phyloP scores from a whole-genome alignment of 768 basidiomycete species.

The Mycena sanguinolenta region DNA sequence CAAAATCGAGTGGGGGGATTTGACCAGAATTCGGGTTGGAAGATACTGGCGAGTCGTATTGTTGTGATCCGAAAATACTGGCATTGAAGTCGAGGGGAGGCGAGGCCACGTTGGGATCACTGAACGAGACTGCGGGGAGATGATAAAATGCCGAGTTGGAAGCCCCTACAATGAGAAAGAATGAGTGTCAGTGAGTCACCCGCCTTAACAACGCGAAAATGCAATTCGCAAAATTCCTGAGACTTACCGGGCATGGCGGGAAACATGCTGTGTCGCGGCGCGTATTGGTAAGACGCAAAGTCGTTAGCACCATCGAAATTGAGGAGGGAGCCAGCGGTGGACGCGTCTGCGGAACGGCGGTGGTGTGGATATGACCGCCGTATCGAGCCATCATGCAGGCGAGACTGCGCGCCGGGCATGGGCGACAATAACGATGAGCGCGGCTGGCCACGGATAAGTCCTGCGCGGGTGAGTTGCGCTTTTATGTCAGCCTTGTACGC shows the following conservation, averaged over 20 bases:
- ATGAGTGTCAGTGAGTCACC: conserved; percentile 37
- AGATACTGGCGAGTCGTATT: conserved; percentile 31
- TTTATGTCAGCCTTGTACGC: conserved; percentile 89
- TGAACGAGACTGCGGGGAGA: conserved; percentile 49
- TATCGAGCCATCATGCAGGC: conserved; percentile 29
- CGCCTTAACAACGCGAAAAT: conserved; percentile 31
- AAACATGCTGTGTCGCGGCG: conserved; percentile 47
- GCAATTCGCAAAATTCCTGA: background rate
- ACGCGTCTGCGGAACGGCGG: conserved; percentile 49
- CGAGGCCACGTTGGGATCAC: conserved; percentile 47
- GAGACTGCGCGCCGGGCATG: conserved; percentile 17
- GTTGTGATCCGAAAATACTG: conserved; percentile 13
- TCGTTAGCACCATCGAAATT: conserved; percentile 35
- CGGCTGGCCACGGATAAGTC: conserved; percentile 87
- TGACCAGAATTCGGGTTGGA: conserved; percentile 43
- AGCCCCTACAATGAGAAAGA: conserved; percentile 48
- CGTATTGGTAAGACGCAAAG: conserved; percentile 30
- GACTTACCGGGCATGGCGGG: conserved; percentile 62
- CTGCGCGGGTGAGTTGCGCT: conserved; percentile 80
- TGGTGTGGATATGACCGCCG: conserved; percentile 45
- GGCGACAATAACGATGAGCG: conserved; percentile 66
- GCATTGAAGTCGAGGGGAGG: conserved; percentile 41
- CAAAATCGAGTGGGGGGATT: conserved; percentile 42
- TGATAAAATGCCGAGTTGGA: conserved; percentile 56
- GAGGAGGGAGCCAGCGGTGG: conserved; percentile 27